Conservation (phyloP, 2,329 filamentous ascomycete genomes). For the Fusarium floridanum region DNA sequence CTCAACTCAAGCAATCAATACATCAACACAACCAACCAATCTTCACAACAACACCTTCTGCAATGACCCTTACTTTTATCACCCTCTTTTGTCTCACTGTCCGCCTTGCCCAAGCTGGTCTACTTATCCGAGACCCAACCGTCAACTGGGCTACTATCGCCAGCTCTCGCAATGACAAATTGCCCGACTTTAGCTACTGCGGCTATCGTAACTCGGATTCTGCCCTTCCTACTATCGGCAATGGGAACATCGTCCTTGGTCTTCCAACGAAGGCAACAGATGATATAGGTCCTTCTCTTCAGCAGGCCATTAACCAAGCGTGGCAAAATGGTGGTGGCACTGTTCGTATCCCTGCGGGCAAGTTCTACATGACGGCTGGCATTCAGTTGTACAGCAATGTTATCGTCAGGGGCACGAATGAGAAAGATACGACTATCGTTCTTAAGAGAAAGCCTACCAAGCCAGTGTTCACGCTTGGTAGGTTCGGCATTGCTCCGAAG, state of each 20-base stretch:
- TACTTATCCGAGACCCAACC: neutral
- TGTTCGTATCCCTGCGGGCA: slow-evolving; percentile 9
- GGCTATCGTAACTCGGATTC: slow-evolving; percentile 19
- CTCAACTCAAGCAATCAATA: neutral
- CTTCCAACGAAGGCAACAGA: neutral
- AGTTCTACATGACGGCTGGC: slow-evolving; percentile 13
- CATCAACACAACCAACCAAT: neutral
- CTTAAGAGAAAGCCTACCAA: neutral
- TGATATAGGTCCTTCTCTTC: slow-evolving; percentile 14
- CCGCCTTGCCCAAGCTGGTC: neutral
- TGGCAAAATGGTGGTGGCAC: slow-evolving; percentile 15
- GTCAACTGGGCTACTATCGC: slow-evolving; percentile 11
- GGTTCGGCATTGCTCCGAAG: neutral
- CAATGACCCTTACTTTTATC: neutral
- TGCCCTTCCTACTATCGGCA: neutral
- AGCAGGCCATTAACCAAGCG: slow-evolving; percentile 12
- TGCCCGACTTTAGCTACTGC: slow-evolving; percentile 30
- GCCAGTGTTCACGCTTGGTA: slow-evolving; percentile 19
- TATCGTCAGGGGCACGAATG: neutral
- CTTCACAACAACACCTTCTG: neutral
- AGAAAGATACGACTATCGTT: neutral
- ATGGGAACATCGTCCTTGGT: neutral
- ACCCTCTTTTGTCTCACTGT: neutral
- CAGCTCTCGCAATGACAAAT: slow-evolving; percentile 4
- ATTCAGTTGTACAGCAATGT: slow-evolving; percentile 5